Evolutionary conservation across 2,329 filamentous ascomycete genomes (phyloP).

Genomic region (Cercospora citrullina): DNA sequence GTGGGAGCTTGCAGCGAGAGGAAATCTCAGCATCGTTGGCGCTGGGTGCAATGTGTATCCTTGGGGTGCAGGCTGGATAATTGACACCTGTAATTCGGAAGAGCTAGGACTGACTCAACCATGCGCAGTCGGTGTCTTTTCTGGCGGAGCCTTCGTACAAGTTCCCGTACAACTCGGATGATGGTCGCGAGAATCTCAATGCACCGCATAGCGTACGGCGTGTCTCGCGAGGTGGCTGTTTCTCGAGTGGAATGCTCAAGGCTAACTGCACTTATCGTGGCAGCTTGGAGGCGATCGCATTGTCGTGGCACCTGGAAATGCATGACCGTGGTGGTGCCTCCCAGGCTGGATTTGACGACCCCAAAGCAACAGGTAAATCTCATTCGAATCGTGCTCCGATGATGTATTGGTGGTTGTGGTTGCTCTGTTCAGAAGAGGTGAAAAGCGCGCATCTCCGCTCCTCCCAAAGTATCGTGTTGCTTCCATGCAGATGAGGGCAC

Average conservation of each 20-base stretch:
- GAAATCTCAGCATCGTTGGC: not conserved
- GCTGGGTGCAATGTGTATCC: not conserved
- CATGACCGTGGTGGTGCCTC: not conserved
- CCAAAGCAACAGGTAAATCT: not conserved
- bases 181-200: not conserved
- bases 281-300: conserved; percentile 14
- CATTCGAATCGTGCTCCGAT: not conserved
- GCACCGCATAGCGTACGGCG: not conserved
- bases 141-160: conserved; percentile 3
- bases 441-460: not conserved
- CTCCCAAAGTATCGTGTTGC: not conserved
- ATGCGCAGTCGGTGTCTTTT: conserved; percentile 5
- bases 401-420: too few species aligned
- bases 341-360: not conserved
- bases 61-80: not conserved
- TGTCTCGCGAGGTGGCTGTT: conserved; percentile 17
- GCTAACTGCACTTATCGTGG: conserved; percentile 18
- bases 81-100: conserved; percentile 2
- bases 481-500: too few species aligned
- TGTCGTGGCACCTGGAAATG: not conserved
- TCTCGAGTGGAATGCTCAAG: conserved; percentile 16
- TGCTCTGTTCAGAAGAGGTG: not conserved
- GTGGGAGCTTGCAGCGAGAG: conserved; percentile 14
- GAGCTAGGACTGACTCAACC: not conserved
- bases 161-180: not conserved